Conservation (phyloP, 768 basidiomycete genomes). For the Candolleomyces aberdarensis region DNA sequence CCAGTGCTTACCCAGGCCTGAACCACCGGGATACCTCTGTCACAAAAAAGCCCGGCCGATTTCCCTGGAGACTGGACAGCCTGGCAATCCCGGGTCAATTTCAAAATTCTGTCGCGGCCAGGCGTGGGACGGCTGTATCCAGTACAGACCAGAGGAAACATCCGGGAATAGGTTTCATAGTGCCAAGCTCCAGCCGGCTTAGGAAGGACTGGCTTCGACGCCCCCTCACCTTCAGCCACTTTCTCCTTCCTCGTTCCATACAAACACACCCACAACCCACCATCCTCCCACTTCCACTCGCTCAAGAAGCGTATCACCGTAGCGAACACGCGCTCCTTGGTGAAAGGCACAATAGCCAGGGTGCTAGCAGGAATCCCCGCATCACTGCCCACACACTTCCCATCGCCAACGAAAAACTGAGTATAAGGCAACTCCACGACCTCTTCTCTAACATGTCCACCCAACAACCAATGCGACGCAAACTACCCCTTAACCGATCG, state of each 20-base stretch:
- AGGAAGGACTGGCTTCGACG: constrained; percentile 12
- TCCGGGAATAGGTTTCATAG: no score
- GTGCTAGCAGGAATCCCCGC: constrained; percentile 24
- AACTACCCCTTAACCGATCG: constrained; percentile 93
- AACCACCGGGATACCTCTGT: no score
- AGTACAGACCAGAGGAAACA: no score
- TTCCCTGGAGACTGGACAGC: no score
- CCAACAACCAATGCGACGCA: constrained; percentile 83
- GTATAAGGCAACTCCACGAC: constrained; percentile 85
- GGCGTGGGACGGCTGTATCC: no score
- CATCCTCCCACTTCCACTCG: constrained; percentile 82
- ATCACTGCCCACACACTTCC: constrained; percentile 27
- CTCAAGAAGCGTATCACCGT: constrained; percentile 67
- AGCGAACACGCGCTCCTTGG: constrained; percentile 80
- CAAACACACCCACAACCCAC: constrained; percentile 65
- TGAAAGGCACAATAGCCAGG: constrained; percentile 54
- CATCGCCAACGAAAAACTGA: constrained; percentile 64
- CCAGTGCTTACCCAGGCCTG: no score
- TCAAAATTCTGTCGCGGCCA: no score
- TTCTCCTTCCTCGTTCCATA: constrained; percentile 37
- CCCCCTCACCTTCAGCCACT: constrained; percentile 23
- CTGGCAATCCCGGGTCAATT: no score
- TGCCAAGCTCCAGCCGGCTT: constrained; percentile 53
- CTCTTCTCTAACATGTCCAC: constrained; percentile 69
- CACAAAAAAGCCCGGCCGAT: no score